Conservation (phyloP, 1,139 yeast genomes). For the Protomyces arabidopsidicola region DNA sequence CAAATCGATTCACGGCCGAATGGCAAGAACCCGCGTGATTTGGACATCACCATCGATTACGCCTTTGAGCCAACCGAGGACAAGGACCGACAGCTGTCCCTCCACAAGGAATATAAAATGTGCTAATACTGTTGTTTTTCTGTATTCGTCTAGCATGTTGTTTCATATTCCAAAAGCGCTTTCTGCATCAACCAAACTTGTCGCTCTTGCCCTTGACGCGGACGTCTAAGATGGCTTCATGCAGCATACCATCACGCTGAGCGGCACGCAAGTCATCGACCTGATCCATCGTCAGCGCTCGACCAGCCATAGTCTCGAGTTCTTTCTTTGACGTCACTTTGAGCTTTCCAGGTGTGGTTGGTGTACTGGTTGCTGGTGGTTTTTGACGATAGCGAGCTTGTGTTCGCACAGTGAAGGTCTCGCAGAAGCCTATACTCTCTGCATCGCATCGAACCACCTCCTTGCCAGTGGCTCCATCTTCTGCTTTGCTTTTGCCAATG, state of each 20-base stretch:
- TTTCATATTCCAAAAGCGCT: background rate
- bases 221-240: constrained; percentile 30
- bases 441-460: constrained; percentile 19
- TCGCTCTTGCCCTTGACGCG: constrained; percentile 28
- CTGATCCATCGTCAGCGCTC: constrained; percentile 26
- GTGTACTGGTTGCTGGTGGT: background rate
- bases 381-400: constrained; percentile 18
- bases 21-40: constrained; percentile 62
- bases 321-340: constrained; percentile 11
- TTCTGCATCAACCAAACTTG: constrained; percentile 21
- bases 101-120: constrained; percentile 61
- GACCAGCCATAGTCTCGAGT: constrained; percentile 28
- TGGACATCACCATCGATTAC: constrained; percentile 44
- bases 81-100: constrained; percentile 43
- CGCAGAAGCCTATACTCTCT: constrained; percentile 19
- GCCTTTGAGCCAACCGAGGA: constrained; percentile 54
- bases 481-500: background rate
- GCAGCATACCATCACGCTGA: constrained; percentile 22
- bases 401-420: constrained; percentile 12
- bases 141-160: background rate
- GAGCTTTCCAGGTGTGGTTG: background rate
- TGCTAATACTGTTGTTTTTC: constrained; percentile 43
- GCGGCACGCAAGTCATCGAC: constrained; percentile 23
- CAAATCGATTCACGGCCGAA: constrained; percentile 73
- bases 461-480: background rate